Evolutionary conservation across 148 eudicot genomes (phyloP).

Genomic region (Camellia granthamiana): DNA sequence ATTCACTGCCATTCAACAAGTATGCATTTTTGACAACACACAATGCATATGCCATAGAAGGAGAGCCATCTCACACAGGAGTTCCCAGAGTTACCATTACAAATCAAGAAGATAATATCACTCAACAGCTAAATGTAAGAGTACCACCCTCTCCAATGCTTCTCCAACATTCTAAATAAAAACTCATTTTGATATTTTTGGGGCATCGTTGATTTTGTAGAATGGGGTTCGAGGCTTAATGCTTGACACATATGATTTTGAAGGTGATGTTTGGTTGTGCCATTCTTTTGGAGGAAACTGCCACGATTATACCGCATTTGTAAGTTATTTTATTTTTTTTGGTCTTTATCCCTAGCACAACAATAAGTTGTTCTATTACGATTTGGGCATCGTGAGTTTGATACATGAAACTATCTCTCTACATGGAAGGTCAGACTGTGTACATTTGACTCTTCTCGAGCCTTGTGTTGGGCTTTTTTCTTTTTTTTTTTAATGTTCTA

Average conservation of each 20-base stretch:
- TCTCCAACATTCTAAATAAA: too few relatives aligned
- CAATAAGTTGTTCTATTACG: too few relatives aligned
- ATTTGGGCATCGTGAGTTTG: too few relatives aligned
- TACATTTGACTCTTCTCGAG: too few relatives aligned
- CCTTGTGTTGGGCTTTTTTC: too few relatives aligned
- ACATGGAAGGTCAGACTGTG: too few relatives aligned
- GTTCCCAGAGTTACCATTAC: slow-evolving; percentile 46
- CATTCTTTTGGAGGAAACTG: slow-evolving; percentile 78
- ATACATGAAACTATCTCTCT: too few relatives aligned
- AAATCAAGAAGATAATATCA: slow-evolving; percentile 66
- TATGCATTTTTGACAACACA: slow-evolving; percentile 82
- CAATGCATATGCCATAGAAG: slow-evolving; percentile 66
- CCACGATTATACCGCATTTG: slow-evolving; percentile 64
- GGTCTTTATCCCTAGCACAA: not conserved
- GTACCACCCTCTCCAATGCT: not conserved
- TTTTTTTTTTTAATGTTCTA: not conserved
- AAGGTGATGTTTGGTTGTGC: slow-evolving; percentile 77
- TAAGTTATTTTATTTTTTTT: slow-evolving; percentile 23
- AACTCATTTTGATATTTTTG: too few relatives aligned
- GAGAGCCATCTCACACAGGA: slow-evolving; percentile 55
- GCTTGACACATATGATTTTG: slow-evolving; percentile 76
- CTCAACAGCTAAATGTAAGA: slow-evolving; percentile 70
- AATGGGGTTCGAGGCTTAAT: slow-evolving; percentile 83
- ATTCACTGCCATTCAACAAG: slow-evolving; percentile 83
- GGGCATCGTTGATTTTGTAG: slow-evolving; percentile 23